phyloP scores from a whole-genome alignment of 495 filamentous ascomycete species.

The Emericellopsis terricola region DNA sequence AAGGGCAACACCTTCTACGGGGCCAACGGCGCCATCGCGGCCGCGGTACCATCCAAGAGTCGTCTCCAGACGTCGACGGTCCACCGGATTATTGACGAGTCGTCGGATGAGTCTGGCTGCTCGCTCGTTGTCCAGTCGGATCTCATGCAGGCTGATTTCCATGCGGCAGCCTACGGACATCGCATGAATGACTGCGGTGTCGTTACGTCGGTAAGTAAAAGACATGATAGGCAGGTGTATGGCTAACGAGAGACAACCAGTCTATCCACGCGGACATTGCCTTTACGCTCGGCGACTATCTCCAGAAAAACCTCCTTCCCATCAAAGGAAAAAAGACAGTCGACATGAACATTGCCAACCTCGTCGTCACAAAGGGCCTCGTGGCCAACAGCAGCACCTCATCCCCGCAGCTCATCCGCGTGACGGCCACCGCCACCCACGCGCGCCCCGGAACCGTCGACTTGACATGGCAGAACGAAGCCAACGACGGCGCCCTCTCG shows the following conservation, averaged over 20 bases:
- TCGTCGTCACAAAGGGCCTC: constrained; percentile 53
- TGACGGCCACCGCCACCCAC: constrained; percentile 10
- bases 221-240: too few relatives aligned
- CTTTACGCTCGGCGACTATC: constrained; percentile 51
- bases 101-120: constrained; percentile 32
- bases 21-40: constrained; percentile 27
- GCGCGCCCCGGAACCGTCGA: constrained; percentile 7
- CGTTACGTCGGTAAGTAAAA: too few relatives aligned
- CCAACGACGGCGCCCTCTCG: constrained; percentile 2
- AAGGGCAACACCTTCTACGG: constrained; percentile 60
- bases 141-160: too few relatives aligned
- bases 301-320: constrained; percentile 38
- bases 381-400: too few relatives aligned
- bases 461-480: constrained; percentile 16
- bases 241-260: too few relatives aligned
- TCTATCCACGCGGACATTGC: constrained; percentile 74
- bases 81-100: constrained; percentile 36
- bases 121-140: constrained; percentile 35
- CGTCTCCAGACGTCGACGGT: constrained; percentile 30
- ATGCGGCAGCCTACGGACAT: too few relatives aligned
- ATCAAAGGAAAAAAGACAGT: constrained; percentile 32
- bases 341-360: constrained; percentile 40
- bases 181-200: too few relatives aligned
- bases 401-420: constrained; percentile 19
- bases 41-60: constrained; percentile 29